Percentiles rank a stretch among this genome's conserved stretches.
phyloP scores from a whole-genome alignment of 2,329 filamentous ascomycete genomes.

The Onygenales sp. region DNA sequence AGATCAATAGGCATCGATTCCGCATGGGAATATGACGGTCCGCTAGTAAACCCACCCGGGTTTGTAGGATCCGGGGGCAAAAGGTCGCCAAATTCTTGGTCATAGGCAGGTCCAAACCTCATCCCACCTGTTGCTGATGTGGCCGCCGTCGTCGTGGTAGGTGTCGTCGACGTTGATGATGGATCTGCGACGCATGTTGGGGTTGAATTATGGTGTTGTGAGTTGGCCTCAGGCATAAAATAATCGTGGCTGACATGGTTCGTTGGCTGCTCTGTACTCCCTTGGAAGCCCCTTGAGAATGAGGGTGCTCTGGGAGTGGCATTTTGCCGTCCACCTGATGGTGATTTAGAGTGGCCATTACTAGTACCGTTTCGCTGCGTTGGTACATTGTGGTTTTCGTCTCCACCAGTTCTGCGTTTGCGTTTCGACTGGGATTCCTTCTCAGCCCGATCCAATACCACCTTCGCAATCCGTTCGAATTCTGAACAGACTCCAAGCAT shows the following conservation, averaged over 20 bases:
- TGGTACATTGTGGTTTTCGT: slow-evolving; percentile 19
- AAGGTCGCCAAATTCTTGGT: slow-evolving; percentile 19
- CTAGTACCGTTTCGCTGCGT: not conserved
- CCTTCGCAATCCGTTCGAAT: slow-evolving; percentile 86
- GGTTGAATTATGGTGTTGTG: no score
- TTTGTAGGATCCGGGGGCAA: slow-evolving; percentile 26
- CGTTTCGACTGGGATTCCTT: slow-evolving; percentile 69
- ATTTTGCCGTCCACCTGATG: slow-evolving; percentile 1
- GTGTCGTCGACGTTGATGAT: not conserved
- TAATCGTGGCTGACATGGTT: not conserved
- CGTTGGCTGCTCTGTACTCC: not conserved
- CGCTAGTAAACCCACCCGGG: slow-evolving; percentile 23
- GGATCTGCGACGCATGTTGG: not conserved
- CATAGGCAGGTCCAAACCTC: slow-evolving; percentile 5
- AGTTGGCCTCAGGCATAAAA: not conserved
- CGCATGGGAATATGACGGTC: slow-evolving; percentile 19
- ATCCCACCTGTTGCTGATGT: slow-evolving; percentile 5
- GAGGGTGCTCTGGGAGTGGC: not conserved
- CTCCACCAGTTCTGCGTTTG: slow-evolving; percentile 70
- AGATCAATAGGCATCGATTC: slow-evolving; percentile 24
- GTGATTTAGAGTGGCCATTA: not conserved
- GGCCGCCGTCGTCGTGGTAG: slow-evolving; percentile 2
- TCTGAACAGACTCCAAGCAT: slow-evolving; percentile 94
- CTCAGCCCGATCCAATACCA: slow-evolving; percentile 84
- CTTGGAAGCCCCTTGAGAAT: not conserved